These are phyloP conservation scores for Solanum appendiculatum DNA, from an alignment of 257 asterid genomes.

Conservation along the genomic window DNA sequence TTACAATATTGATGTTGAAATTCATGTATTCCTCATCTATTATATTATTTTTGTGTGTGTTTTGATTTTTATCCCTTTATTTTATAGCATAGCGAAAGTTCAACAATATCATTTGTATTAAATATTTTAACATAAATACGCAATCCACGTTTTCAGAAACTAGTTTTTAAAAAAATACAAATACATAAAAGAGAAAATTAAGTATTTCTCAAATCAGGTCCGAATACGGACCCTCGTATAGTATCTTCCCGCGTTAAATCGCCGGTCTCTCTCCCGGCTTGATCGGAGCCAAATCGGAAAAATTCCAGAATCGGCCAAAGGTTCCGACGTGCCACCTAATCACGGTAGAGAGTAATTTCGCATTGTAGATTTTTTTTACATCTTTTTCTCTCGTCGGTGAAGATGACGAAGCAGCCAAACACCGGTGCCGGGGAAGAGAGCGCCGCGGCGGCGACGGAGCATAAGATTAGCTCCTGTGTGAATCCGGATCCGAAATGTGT, in stretches of 20 bases:
- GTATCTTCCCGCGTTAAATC: neutral
- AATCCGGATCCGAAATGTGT: conserved; percentile 18
- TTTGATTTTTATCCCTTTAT: no score
- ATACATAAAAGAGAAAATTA: neutral
- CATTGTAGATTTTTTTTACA: neutral
- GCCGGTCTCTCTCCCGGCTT: no score
- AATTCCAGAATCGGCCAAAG: neutral
- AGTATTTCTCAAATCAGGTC: neutral
- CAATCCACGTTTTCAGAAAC: no score
- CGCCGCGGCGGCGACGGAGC: conserved; percentile 18
- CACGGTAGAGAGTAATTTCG: neutral
- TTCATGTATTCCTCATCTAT: no score
- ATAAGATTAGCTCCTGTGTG: conserved; percentile 16
- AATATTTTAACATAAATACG: no score
- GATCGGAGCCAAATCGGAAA: neutral
- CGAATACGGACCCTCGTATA: neutral
- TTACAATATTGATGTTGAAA: no score
- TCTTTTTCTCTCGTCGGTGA: neutral
- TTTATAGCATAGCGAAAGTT: neutral
- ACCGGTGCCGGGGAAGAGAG: conserved; percentile 14
- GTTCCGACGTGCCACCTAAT: neutral
- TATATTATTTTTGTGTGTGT: no score
- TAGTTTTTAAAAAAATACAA: neutral
- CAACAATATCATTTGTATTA: neutral
- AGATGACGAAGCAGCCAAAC: conserved; percentile 37